Conservation (phyloP, 2,329 filamentous ascomycete species). For the Aplosporella prunicola region DNA sequence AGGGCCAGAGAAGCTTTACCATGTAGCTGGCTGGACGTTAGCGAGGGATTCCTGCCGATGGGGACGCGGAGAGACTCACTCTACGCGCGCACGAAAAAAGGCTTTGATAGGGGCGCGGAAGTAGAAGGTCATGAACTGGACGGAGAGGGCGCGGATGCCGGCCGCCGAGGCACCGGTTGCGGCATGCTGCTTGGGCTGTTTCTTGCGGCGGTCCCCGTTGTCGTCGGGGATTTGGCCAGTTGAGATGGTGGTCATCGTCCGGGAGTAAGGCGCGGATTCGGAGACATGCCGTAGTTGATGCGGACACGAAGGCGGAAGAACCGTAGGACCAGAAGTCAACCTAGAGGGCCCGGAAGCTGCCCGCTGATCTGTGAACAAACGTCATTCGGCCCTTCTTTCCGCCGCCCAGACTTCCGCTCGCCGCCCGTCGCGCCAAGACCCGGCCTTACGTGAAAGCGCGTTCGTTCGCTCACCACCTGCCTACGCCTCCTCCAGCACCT, state of each 20-base stretch:
- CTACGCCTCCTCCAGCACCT: conserved; percentile 3
- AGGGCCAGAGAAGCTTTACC: conserved; percentile 25
- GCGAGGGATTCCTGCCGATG: conserved; percentile 5
- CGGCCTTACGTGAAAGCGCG: conserved; percentile 11
- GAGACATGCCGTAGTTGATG: no score
- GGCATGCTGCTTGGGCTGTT: conserved; percentile 48
- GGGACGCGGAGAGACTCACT: conserved; percentile 48
- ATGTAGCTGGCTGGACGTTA: conserved; percentile 37
- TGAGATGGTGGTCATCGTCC: conserved; percentile 30
- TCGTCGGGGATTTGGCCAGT: conserved; percentile 15
- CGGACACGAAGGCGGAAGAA: no score
- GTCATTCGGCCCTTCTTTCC: conserved; percentile 9
- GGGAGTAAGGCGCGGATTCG: conserved; percentile 15
- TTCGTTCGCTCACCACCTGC: conserved; percentile 6
- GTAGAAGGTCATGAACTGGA: conserved; percentile 67
- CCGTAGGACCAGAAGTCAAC: no score
- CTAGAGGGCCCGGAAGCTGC: no score
- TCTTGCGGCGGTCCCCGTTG: conserved; percentile 14
- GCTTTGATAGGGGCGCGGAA: conserved; percentile 86
- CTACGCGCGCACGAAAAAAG: conserved; percentile 82
- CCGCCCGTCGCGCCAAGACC: conserved; percentile 9
- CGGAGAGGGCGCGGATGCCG: conserved; percentile 72
- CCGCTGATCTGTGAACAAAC: no score
- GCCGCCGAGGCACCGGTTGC: conserved; percentile 74
- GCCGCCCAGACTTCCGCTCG: background rate